These are phyloP conservation scores for Gonapodya prolifera DNA, from an alignment of 192 early-diverging fungal genomes.

Conservation along the genomic window DNA sequence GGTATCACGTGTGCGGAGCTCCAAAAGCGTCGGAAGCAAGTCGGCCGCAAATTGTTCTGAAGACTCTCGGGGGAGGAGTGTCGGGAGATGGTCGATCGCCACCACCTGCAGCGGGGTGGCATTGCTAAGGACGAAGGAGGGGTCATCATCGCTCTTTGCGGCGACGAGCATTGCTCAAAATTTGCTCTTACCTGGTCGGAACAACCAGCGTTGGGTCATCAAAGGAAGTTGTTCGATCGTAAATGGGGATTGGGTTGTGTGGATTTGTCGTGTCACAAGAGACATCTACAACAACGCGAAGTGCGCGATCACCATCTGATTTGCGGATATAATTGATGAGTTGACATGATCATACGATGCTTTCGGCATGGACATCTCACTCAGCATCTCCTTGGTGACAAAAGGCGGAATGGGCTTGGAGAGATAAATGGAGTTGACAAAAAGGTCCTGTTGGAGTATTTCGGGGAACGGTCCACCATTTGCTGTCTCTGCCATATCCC, in stretches of 20 bases:
- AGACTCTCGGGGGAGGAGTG: slow-evolving; percentile 82
- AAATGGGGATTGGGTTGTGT: slow-evolving; percentile 94
- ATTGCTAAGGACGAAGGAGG: slow-evolving; percentile 27
- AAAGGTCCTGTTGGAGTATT: slow-evolving; percentile 79
- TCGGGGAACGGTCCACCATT: slow-evolving; percentile 84
- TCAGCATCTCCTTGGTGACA: slow-evolving; percentile 59
- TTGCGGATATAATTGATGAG: not conserved
- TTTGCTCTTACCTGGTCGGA: slow-evolving; percentile 26
- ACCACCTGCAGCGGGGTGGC: slow-evolving; percentile 68
- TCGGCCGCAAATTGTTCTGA: slow-evolving; percentile 78
- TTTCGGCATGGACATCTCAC: not conserved
- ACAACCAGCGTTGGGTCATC: slow-evolving; percentile 76
- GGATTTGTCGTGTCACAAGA: slow-evolving; percentile 96
- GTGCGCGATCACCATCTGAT: slow-evolving; percentile 29
- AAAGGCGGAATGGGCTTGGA: slow-evolving; percentile 87
- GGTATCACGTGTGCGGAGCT: slow-evolving; percentile 46
- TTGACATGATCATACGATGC: slow-evolving; percentile 29
- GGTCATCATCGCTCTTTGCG: no score
- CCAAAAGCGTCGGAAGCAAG: slow-evolving; percentile 61
- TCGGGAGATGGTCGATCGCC: slow-evolving; percentile 94
- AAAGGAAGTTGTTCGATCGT: slow-evolving; percentile 85
- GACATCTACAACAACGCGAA: slow-evolving; percentile 86
- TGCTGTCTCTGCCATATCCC: slow-evolving; percentile 92
- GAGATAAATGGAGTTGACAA: slow-evolving; percentile 99
- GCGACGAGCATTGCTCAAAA: not conserved